Conservation (phyloP, 139 green algal genomes). For the Closterium sp. region DNA sequence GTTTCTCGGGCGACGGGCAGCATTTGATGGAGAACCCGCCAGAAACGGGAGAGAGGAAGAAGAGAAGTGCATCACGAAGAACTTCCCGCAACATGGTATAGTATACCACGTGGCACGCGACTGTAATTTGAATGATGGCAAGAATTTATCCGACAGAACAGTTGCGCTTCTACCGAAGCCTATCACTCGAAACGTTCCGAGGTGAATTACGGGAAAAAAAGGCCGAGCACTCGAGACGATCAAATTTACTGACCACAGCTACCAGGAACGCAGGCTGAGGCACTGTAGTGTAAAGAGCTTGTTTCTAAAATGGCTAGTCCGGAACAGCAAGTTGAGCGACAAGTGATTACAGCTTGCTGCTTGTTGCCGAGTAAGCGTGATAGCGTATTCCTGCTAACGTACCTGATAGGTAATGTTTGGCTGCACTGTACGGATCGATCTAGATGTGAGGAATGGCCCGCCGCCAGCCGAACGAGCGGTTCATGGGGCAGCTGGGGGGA, state of each 20-base stretch:
- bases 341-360: background rate
- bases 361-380: background rate
- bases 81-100: background rate
- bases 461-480: background rate
- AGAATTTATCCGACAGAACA: background rate
- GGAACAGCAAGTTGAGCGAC: background rate
- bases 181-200: background rate
- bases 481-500: background rate
- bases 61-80: background rate
- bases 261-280: no score
- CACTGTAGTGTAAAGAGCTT: background rate
- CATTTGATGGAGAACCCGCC: background rate
- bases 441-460: background rate
- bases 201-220: background rate
- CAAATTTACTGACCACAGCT: no score
- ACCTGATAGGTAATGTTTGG: background rate
- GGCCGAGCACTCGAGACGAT: no score
- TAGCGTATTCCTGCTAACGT: background rate
- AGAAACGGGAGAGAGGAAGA: background rate
- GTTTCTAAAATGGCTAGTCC: background rate
- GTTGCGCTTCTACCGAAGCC: background rate
- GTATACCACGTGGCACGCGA: no score
- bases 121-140: background rate
- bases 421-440: background rate
- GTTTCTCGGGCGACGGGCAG: background rate